Base-by-base conservation (phyloP, 148 eudicot species). In the Chenopodium album region DNA sequence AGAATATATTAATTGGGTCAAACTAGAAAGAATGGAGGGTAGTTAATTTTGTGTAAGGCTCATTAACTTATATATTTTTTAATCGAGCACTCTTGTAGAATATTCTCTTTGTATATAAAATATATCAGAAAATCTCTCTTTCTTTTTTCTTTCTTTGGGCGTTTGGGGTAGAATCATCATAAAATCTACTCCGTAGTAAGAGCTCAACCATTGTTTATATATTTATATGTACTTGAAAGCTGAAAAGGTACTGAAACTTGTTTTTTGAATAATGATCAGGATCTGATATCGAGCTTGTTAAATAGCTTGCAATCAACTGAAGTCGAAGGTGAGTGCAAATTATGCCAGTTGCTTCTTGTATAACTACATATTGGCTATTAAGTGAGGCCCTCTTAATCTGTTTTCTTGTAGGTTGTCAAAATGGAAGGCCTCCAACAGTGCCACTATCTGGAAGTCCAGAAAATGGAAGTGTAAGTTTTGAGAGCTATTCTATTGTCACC, bases 391-490 rank as follows among this genome's bases (percentile, higher is more conserved):
- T 71, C 73, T 65, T 76, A 19, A 59, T 32, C 28, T 83, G 50
- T 79, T 84, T 82, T 74, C 80, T 77, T 83, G 72, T 91, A 96
- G 98, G 88, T 75, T 72, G 83, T 71, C 94, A 90, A 86, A 90
- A 89, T 84, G 98, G 92, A 79, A 94, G 84, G 77, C 79, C 84
- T 73, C 90, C 89, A 44, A 85, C 79, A 56, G 79, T 47, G 31
- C 81, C 91, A 71, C 29, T 87, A 84, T 86, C 89, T 75, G 84
- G 89, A 74, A 86, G 81, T 83, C 83, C 92, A 73, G 98, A 91
- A 80, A 91, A 92, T 82, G 98, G 98, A 86, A 87, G 56, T 81
- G 99, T 96, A 88, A 87, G 97, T 85, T 73, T 69, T 75, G 80
- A 66, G 22, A 62, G 12, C 62, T 31, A 32, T 5, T 79, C 28